A percentile compares a stretch with the other conserved stretches of the same genome.
Evolutionary conservation across 371 early-diverging fungal genomes (phyloP).

Genomic region (Parasitella parasitica): DNA sequence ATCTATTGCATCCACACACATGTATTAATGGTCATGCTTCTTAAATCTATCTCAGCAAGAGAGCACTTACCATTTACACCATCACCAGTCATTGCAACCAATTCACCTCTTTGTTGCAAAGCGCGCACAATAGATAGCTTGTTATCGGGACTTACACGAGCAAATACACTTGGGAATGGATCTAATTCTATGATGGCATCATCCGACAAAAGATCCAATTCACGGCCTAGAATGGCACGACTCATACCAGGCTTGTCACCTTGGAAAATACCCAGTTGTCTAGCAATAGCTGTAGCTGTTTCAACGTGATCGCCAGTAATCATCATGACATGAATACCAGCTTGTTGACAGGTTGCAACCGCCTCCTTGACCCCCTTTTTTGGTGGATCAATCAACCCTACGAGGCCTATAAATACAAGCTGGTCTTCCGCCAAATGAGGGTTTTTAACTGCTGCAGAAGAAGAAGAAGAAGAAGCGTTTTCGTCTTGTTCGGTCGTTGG

Average conservation of each 20-base stretch:
- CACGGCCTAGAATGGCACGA: constrained; percentile 82
- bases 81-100: constrained; percentile 86
- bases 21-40: neutral
- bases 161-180: constrained; percentile 92
- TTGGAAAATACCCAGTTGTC: constrained; percentile 85
- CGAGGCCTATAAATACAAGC: constrained; percentile 83
- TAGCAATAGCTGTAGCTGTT: constrained; percentile 89
- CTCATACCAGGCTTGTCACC: constrained; percentile 43
- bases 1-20: too few relatives aligned
- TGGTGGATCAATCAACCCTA: constrained; percentile 94
- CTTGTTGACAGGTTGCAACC: constrained; percentile 81
- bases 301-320: constrained; percentile 91
- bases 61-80: constrained; percentile 77
- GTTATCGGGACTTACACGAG: constrained; percentile 94
- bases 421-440: constrained; percentile 61
- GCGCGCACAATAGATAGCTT: constrained; percentile 95
- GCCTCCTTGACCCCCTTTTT: constrained; percentile 74
- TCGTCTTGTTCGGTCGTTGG: neutral
- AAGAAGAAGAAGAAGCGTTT: neutral
- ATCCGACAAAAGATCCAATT: constrained; percentile 83
- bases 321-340: constrained; percentile 93
- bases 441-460: constrained; percentile 2
- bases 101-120: constrained; percentile 76
- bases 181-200: constrained; percentile 75
- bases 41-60: too few relatives aligned